Evolutionary conservation across 2,329 filamentous ascomycete species (phyloP).

Genomic region (Colletotrichum ledebouriae): DNA sequence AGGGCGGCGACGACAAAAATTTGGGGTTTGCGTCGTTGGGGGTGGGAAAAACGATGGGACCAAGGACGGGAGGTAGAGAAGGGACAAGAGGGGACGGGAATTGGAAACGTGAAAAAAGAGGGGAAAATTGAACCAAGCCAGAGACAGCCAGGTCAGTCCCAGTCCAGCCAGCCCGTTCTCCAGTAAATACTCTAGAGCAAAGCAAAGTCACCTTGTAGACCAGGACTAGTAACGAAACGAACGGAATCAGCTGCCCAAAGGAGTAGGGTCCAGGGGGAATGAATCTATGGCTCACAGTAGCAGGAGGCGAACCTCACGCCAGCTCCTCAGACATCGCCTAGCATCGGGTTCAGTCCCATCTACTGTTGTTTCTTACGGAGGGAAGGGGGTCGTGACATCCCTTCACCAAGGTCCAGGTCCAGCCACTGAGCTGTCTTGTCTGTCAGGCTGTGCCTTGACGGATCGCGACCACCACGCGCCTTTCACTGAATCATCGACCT

Average conservation of each 20-base stretch:
- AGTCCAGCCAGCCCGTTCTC: too few species aligned
- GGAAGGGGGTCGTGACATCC: too few species aligned
- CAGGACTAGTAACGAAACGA: too few species aligned
- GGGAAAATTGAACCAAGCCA: slow-evolving; percentile 6
- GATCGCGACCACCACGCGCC: not conserved
- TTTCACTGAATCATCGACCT: slow-evolving; percentile 10
- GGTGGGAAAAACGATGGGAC: slow-evolving; percentile 28
- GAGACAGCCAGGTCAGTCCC: not conserved
- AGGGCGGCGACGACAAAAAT: not conserved
- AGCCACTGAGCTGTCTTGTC: not conserved
- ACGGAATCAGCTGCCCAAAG: too few species aligned
- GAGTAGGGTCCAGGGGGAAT: too few species aligned
- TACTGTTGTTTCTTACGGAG: too few species aligned
- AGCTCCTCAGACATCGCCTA: not conserved
- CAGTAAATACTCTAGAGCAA: too few species aligned
- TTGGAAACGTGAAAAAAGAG: slow-evolving; percentile 14
- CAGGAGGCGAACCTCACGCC: not conserved
- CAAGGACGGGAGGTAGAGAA: slow-evolving; percentile 21
- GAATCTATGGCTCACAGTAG: too few species aligned
- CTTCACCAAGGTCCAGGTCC: too few species aligned
- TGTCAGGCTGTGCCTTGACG: too few species aligned
- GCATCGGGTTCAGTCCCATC: not conserved
- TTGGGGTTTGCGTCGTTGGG: slow-evolving; percentile 8
- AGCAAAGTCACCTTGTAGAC: too few species aligned
- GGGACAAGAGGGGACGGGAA: not conserved